Evolutionary conservation across 805 yeast genomes (phyloP).

Genomic region (Starmerella riodocensis): DNA sequence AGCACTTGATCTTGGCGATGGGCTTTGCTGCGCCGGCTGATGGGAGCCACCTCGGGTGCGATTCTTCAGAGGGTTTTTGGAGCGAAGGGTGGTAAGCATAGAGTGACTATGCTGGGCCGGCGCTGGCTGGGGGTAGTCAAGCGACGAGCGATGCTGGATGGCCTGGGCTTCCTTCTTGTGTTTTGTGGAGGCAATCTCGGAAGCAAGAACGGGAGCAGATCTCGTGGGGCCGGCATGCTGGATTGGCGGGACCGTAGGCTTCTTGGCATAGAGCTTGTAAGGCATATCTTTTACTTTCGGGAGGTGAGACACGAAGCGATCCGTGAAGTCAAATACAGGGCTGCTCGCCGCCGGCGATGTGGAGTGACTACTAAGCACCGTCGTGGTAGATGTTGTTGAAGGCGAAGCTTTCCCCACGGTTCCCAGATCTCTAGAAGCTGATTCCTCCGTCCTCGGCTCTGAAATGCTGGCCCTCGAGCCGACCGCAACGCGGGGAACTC

Average conservation of each 20-base stretch:
- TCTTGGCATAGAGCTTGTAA: conserved; percentile 18
- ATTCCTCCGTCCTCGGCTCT: background rate
- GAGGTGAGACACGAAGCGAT: conserved; percentile 7
- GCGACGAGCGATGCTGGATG: conserved; percentile 12
- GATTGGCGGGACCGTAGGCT: conserved; percentile 6
- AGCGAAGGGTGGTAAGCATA: conserved; percentile 17
- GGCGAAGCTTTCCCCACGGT: background rate
- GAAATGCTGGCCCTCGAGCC: conserved; percentile 13
- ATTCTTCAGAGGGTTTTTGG: conserved; percentile 11
- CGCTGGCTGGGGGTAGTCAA: conserved; percentile 18
- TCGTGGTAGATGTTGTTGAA: background rate
- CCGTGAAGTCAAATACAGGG: conserved; percentile 8
- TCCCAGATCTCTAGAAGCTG: no score
- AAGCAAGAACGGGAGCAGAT: conserved; percentile 3
- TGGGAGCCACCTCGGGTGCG: background rate
- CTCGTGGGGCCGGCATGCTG: background rate
- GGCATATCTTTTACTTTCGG: conserved; percentile 21
- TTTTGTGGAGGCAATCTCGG: background rate
- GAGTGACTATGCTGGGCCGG: conserved; percentile 14
- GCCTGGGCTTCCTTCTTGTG: background rate
- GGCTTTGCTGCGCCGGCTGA: background rate
- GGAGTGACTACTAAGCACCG: background rate
- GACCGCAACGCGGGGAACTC: conserved; percentile 19
- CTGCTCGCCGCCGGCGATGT: background rate
- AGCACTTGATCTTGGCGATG: conserved; percentile 14